A percentile compares a stretch with the other conserved stretches of the same genome.
Evolutionary conservation across 352 stramenopile genomes (phyloP).

Genomic region (Globisporangium canariense): DNA sequence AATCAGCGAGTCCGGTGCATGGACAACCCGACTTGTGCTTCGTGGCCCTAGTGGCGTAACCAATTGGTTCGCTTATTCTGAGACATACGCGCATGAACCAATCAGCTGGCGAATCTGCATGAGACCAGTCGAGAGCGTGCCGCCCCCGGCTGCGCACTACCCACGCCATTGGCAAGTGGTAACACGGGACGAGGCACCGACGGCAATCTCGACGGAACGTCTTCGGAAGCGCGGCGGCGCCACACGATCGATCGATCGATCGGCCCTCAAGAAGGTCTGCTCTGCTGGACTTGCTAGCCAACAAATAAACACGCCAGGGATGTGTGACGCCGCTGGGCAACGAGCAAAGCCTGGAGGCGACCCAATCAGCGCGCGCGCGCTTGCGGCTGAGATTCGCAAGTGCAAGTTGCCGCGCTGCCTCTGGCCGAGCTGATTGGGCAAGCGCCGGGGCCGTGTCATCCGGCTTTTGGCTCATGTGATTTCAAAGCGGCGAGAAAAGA

Average conservation of each 20-base stretch:
- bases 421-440: conserved; percentile 5
- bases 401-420: conserved; percentile 2
- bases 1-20: conserved; percentile 7
- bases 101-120: background rate
- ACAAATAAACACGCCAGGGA: background rate
- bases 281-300: background rate
- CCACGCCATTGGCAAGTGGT: conserved; percentile 6
- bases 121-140: conserved; percentile 14
- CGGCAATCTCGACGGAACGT: background rate
- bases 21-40: background rate
- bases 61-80: conserved; percentile 10
- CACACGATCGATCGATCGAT: conserved; percentile 6
- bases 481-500: conserved; percentile 2
- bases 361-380: conserved; percentile 1
- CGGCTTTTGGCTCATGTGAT: conserved; percentile 5
- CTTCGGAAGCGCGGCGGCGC: conserved; percentile 2
- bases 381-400: conserved; percentile 7
- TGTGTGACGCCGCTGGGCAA: background rate
- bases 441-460: background rate
- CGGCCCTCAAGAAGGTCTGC: background rate
- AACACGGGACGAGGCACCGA: conserved; percentile 6
- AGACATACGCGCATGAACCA: conserved; percentile 9
- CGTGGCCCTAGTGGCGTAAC: conserved; percentile 3
- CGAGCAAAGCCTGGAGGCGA: conserved; percentile 2
- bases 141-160: conserved; percentile 1